Percentiles rank a stretch among this genome's conserved stretches.
Evolutionary conservation across 345 rosid species (phyloP).

Genomic region (Dipteronia sinensis): DNA sequence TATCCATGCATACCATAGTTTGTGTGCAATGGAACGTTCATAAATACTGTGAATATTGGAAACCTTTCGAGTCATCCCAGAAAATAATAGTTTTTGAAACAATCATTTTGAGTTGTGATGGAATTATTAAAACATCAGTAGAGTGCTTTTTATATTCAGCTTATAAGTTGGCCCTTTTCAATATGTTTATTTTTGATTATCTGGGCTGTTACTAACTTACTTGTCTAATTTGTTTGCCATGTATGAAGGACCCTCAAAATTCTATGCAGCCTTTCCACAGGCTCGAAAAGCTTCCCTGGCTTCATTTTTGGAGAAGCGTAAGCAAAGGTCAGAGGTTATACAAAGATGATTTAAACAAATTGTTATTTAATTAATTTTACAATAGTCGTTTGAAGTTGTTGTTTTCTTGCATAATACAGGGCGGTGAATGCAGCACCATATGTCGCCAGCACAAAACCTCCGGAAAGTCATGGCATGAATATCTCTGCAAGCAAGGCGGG

Average conservation of each 20-base stretch:
- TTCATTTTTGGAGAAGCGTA: constrained; percentile 95
- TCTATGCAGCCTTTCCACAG: constrained; percentile 61
- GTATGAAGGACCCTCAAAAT: constrained; percentile 8
- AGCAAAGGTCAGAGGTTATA: constrained; percentile 62
- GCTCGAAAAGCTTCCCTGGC: constrained; percentile 96
- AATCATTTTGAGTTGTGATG: background rate
- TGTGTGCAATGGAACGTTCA: background rate
- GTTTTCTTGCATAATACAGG: constrained; percentile 41
- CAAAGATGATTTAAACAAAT: background rate
- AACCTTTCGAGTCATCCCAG: background rate
- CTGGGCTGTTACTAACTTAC: background rate
- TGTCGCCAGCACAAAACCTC: constrained; percentile 40
- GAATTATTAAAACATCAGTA: background rate
- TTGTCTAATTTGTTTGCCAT: background rate
- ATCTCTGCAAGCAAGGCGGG: constrained; percentile 22
- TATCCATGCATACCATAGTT: background rate
- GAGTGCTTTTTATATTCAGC: background rate
- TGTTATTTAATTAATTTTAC: background rate
- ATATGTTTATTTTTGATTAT: background rate
- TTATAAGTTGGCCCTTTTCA: background rate
- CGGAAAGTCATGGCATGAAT: constrained; percentile 40
- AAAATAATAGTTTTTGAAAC: background rate
- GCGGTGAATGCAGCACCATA: constrained; percentile 61
- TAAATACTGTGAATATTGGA: background rate
- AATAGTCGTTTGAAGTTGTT: background rate